Evolutionary conservation across 176 grass and related monocot species (phyloP).

Genomic region (Oryza glaberrima): DNA sequence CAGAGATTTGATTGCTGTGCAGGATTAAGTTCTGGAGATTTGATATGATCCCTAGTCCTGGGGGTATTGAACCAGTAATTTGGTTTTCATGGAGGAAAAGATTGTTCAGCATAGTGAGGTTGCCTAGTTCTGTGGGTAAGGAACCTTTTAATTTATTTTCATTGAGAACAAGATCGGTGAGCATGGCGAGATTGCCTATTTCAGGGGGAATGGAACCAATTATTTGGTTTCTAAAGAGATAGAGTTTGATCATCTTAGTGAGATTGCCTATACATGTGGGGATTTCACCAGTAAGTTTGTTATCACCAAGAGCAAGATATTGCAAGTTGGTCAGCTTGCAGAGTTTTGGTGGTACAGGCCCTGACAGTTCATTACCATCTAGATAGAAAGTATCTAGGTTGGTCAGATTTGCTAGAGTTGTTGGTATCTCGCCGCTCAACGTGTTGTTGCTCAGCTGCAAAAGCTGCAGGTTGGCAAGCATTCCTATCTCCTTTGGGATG

Average conservation of each 20-base stretch:
- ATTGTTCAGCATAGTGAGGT: neutral
- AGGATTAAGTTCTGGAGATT: neutral
- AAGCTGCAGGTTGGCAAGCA: neutral
- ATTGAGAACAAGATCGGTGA: neutral
- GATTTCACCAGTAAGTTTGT: neutral
- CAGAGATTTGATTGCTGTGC: constrained; percentile 24
- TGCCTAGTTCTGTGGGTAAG: neutral
- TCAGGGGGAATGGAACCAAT: neutral
- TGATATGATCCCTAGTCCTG: neutral
- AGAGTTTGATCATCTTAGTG: neutral
- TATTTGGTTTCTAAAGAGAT: neutral
- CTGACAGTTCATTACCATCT: neutral
- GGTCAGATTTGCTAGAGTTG: constrained; percentile 29
- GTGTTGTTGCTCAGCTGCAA: neutral
- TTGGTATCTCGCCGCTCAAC: neutral
- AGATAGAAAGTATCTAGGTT: neutral
- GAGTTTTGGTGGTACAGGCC: constrained; percentile 8
- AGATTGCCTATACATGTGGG: neutral
- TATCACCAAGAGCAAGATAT: neutral
- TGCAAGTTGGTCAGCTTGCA: constrained; percentile 1
- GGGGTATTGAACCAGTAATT: neutral
- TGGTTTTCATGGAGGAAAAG: neutral
- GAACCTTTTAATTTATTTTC: neutral
- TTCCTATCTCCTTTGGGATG: constrained; percentile 27
- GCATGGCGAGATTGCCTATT: constrained; percentile 13